A percentile compares a stretch with the other conserved stretches of the same genome.
Conservation (phyloP, 371 early-diverging fungal genomes). For the Apophysomyces elegans region DNA sequence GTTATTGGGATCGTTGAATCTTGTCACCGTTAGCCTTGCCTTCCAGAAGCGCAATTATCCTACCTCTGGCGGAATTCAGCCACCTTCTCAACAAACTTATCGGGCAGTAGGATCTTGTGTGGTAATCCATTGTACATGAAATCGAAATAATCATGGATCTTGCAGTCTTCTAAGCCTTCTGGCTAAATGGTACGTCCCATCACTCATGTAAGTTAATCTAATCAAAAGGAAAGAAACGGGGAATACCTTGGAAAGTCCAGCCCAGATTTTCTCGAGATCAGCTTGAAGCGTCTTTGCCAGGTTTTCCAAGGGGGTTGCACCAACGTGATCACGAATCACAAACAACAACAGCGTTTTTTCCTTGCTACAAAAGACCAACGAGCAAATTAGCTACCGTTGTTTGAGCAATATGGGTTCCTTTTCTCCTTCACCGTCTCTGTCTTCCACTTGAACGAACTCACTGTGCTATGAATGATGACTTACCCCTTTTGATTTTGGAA, state of each 20-base stretch:
- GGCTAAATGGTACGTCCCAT: constrained; percentile 52
- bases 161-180: constrained; percentile 76
- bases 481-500: constrained; percentile 81
- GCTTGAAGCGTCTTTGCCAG: constrained; percentile 78
- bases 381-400: not conserved
- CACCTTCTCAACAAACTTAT: constrained; percentile 81
- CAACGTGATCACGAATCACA: constrained; percentile 95
- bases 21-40: constrained; percentile 13
- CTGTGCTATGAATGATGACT: constrained; percentile 26
- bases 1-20: constrained; percentile 74
- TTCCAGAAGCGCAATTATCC: not conserved
- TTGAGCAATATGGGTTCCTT: not conserved
- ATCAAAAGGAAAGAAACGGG: not conserved
- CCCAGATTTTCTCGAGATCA: constrained; percentile 94
- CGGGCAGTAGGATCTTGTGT: constrained; percentile 88
- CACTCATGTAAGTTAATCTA: constrained; percentile 4
- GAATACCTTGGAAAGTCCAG: constrained; percentile 76
- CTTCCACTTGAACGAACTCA: too few species aligned
- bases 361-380: constrained; percentile 40
- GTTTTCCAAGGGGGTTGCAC: constrained; percentile 83
- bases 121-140: constrained; percentile 91
- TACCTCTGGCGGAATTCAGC: constrained; percentile 71
- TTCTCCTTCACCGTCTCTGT: not conserved
- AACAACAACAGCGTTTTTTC: constrained; percentile 92
- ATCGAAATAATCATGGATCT: constrained; percentile 91